phyloP scores from a whole-genome alignment of 257 asterid genomes.

The Salvia hispanica region DNA sequence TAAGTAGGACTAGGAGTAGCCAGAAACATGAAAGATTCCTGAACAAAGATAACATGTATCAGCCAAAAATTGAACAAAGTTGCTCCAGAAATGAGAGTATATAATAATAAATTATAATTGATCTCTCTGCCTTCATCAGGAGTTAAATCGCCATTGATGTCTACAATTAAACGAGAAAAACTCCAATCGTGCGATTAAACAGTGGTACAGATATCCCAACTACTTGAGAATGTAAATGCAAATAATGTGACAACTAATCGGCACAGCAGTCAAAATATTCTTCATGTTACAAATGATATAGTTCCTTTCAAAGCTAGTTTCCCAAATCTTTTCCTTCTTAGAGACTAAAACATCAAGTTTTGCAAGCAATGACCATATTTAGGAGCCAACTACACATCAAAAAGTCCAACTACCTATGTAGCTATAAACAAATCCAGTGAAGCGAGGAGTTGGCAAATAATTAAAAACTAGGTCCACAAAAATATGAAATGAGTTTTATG shows the following conservation, averaged over 20 bases:
- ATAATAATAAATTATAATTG: conserved; percentile 7
- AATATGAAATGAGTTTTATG: conserved; percentile 10
- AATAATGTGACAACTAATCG: no score
- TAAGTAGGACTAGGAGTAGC: conserved; percentile 85
- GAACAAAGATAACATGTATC: conserved; percentile 31
- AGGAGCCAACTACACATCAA: no score
- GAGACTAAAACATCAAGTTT: no score
- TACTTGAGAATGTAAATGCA: no score
- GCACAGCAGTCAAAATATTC: no score
- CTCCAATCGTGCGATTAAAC: conserved; percentile 79
- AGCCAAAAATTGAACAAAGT: conserved; percentile 12
- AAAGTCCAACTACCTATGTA: neutral
- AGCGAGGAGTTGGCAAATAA: conserved; percentile 15
- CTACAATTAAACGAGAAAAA: conserved; percentile 78
- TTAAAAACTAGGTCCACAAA: conserved; percentile 6
- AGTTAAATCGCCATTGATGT: conserved; percentile 80
- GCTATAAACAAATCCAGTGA: neutral
- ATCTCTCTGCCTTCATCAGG: conserved; percentile 74
- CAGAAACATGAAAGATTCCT: conserved; percentile 83
- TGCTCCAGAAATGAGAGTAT: conserved; percentile 6
- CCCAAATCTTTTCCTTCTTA: no score
- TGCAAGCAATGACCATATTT: no score
- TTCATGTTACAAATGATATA: no score
- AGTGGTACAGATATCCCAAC: no score
- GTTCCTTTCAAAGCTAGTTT: no score